phyloP scores from a whole-genome alignment of 2,329 filamentous ascomycete species.

The Fusarium clavum region DNA sequence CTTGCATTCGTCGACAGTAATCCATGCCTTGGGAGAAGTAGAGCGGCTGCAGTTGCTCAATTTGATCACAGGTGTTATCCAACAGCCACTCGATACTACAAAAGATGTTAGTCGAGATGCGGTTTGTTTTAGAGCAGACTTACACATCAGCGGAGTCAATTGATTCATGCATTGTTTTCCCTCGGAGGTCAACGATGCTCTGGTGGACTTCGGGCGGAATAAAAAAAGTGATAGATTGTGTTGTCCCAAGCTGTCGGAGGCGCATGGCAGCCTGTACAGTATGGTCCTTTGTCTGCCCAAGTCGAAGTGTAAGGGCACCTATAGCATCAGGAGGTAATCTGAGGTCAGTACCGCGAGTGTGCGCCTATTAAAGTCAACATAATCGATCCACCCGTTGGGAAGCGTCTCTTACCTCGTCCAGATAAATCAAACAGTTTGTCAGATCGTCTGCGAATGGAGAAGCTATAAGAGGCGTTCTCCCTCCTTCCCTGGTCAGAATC shows the following conservation, averaged over 20 bases:
- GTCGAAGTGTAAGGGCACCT: conserved; percentile 67
- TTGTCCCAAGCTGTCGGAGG: conserved; percentile 65
- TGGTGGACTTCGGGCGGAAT: conserved; percentile 71
- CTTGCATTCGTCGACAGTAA: conserved; percentile 67
- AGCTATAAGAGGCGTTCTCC: conserved; percentile 32
- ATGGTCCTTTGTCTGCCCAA: conserved; percentile 69
- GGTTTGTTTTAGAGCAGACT: neutral
- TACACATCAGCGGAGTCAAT: conserved; percentile 51
- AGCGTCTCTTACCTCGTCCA: conserved; percentile 64
- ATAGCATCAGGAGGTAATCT: conserved; percentile 60
- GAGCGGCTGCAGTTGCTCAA: conserved; percentile 68
- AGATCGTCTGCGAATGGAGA: conserved; percentile 40
- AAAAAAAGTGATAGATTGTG: conserved; percentile 66
- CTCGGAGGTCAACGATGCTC: conserved; percentile 64
- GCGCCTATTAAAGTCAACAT: conserved; percentile 29
- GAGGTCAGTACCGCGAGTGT: conserved; percentile 64
- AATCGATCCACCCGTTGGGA: neutral
- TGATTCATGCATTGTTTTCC: conserved; percentile 37
- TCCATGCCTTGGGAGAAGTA: conserved; percentile 70
- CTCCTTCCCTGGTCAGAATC: conserved; percentile 35
- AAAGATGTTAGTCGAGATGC: conserved; percentile 12
- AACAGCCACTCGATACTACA: conserved; percentile 64
- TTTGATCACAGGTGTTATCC: conserved; percentile 69
- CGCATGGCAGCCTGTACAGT: conserved; percentile 70
- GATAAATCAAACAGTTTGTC: conserved; percentile 59